phyloP scores from a whole-genome alignment of 2,329 filamentous ascomycete genomes.

The Pezicula carpinea region DNA sequence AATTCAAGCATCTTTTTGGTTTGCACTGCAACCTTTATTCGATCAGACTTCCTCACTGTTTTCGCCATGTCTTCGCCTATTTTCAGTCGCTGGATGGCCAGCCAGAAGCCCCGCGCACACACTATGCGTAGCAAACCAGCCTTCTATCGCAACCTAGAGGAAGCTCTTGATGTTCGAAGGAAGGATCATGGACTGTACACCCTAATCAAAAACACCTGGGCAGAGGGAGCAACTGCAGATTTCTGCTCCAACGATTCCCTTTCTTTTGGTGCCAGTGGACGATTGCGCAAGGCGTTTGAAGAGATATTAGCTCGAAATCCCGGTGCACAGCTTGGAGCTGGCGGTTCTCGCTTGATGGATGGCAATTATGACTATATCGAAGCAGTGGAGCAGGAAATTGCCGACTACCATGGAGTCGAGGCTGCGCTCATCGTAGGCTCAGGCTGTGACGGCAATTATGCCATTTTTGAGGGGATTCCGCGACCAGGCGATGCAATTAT shows the following conservation, averaged over 20 bases:
- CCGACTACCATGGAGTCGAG: constrained; percentile 54
- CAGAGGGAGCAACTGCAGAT: constrained; percentile 5
- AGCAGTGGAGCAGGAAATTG: constrained; percentile 52
- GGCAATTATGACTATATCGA: constrained; percentile 60
- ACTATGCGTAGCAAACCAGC: background rate
- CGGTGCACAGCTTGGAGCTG: constrained; percentile 23
- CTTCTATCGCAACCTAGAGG: constrained; percentile 28
- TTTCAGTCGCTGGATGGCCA: too few species aligned
- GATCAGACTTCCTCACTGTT: too few species aligned
- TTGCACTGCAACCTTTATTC: too few species aligned
- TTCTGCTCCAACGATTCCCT: constrained; percentile 27
- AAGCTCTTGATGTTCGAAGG: constrained; percentile 26
- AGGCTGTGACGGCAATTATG: constrained; percentile 49
- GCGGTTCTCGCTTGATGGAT: constrained; percentile 59
- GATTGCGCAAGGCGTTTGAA: constrained; percentile 13
- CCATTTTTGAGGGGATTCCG: constrained; percentile 44
- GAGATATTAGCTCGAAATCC: constrained; percentile 8
- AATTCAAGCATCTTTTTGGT: too few species aligned
- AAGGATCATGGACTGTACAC: constrained; percentile 23
- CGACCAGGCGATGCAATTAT: constrained; percentile 51
- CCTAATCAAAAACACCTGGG: constrained; percentile 45
- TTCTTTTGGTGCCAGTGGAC: constrained; percentile 16
- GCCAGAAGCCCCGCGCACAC: background rate
- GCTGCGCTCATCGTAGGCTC: constrained; percentile 57
- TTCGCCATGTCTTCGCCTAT: too few species aligned